Base-by-base conservation (phyloP, 257 asterid genomes). In the Primulina tabacum region DNA sequence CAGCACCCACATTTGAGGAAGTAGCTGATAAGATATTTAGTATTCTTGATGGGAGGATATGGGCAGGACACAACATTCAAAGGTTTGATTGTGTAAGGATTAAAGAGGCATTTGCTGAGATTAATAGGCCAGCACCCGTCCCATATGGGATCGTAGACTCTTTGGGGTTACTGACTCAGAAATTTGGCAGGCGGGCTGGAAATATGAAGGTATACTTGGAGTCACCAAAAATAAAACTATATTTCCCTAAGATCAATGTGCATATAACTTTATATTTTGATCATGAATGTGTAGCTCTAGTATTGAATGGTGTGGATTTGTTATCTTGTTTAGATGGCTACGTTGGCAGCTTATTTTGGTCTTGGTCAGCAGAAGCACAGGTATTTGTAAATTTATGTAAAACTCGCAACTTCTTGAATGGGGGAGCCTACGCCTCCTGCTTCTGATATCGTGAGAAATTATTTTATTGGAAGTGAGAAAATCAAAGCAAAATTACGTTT, bases 61-160 rank as follows among this genome's bases (percentile, higher is more conserved):
- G 99, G 97, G 99, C 96, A 2, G 99, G 99, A 3, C 99, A 94
- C 65, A 94, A 94, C 55, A 94, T 93, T 47, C 92, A 67, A 37
- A 82, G 97, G 61, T 94, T 94, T 18, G 97, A 94, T 75, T 89
- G 96, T 53, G 88, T 94, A 60, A 76, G 97, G 35, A 88, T 94
- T 37, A 88, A 66, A 30, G 96, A 87, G 53, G 92, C 96, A 5
- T 94, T 89, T 71, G 86, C 81, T 43, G 86, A 82, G 70, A 72
- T 86, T 65, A 74, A 79, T 58, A 71, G 69, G 64, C 88, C 97
- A 43, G 76, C 90, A 0, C 99, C 99, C 0, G 68, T 50, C 12
- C 92, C 99, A 3, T 79, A 74, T 59, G 97, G 95, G 57, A 75
- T 89, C 0, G 84, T 94, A 6, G 99, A 94, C 78, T 91, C 99